Percentiles rank a stretch among this genome's conserved stretches.
These are phyloP conservation scores for Emergomyces pasteurianus DNA, from an alignment of 2,329 filamentous ascomycete species.

Conservation along the genomic window DNA sequence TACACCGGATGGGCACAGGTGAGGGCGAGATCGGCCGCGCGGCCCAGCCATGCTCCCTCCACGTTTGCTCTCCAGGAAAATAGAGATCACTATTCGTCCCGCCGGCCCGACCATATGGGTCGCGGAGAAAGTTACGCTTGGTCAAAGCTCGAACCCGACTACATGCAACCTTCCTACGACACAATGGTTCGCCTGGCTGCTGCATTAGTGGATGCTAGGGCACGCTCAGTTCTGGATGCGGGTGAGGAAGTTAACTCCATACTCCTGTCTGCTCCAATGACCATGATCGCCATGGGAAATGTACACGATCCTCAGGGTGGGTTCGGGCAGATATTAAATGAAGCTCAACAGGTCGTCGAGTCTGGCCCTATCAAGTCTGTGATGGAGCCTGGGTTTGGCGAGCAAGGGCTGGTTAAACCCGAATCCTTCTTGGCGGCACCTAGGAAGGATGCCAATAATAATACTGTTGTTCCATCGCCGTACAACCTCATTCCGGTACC, in stretches of 20 bases:
- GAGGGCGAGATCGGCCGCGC: slow-evolving; percentile 21
- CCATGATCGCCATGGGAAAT: slow-evolving; percentile 23
- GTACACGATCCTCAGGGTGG: slow-evolving; percentile 25
- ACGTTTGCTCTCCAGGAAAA: slow-evolving; percentile 24
- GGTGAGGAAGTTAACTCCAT: slow-evolving; percentile 19
- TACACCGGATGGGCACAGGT: slow-evolving; percentile 60
- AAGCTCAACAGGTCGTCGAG: not conserved
- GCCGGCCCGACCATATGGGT: slow-evolving; percentile 19
- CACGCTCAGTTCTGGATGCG: slow-evolving; percentile 24
- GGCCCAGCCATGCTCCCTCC: slow-evolving; percentile 18
- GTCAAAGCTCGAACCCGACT: slow-evolving; percentile 26
- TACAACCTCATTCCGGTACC: not conserved
- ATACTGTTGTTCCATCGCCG: not conserved
- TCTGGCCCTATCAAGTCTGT: not conserved
- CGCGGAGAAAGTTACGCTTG: slow-evolving; percentile 22
- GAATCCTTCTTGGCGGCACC: not conserved
- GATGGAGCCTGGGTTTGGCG: not conserved
- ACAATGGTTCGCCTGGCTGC: slow-evolving; percentile 33
- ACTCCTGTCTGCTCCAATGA: slow-evolving; percentile 22
- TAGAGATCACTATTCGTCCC: slow-evolving; percentile 5
- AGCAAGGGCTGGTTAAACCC: not conserved
- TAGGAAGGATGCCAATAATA: not conserved
- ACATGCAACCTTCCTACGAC: slow-evolving; percentile 33
- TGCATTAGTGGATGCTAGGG: slow-evolving; percentile 26
- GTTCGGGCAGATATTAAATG: not conserved